These are phyloP conservation scores for Tinospora cordifolia DNA, from an alignment of 164 flowering plant genomes.

Conservation along the genomic window DNA sequence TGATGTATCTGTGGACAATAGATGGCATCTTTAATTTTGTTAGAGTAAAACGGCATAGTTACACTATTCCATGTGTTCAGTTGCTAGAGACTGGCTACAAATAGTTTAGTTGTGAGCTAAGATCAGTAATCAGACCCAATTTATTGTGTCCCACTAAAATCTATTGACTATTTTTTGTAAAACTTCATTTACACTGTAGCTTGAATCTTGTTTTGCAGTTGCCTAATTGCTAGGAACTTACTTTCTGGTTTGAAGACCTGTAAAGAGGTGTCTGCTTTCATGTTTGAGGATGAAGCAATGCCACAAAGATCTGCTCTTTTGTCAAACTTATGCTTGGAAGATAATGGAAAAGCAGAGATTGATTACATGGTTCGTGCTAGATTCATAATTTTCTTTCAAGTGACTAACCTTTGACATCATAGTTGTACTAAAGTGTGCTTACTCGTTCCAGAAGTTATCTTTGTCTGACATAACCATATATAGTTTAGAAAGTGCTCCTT, in stretches of 20 bases:
- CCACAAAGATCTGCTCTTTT: conserved; percentile 21
- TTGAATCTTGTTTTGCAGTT: conserved; percentile 43
- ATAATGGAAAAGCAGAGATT: conserved; percentile 30
- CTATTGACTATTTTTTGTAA: background rate
- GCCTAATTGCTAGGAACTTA: conserved; percentile 85
- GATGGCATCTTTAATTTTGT: no score
- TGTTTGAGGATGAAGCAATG: conserved; percentile 48
- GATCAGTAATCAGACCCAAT: background rate
- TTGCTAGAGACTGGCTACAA: background rate
- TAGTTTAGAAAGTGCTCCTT: background rate
- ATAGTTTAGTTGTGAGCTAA: background rate
- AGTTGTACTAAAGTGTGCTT: background rate
- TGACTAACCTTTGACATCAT: background rate
- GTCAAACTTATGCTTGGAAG: conserved; percentile 43
- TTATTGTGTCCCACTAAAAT: background rate
- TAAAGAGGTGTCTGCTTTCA: conserved; percentile 67
- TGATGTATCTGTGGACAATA: background rate
- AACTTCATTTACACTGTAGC: background rate
- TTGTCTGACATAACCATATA: background rate
- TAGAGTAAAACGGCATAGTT: background rate
- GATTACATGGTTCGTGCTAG: conserved; percentile 31
- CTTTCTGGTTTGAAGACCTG: conserved; percentile 95
- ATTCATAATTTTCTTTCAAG: background rate
- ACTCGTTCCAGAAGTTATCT: background rate
- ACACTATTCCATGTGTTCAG: background rate